Evolutionary conservation across 768 basidiomycete genomes (phyloP).

Genomic region (Lactarius psammicola): DNA sequence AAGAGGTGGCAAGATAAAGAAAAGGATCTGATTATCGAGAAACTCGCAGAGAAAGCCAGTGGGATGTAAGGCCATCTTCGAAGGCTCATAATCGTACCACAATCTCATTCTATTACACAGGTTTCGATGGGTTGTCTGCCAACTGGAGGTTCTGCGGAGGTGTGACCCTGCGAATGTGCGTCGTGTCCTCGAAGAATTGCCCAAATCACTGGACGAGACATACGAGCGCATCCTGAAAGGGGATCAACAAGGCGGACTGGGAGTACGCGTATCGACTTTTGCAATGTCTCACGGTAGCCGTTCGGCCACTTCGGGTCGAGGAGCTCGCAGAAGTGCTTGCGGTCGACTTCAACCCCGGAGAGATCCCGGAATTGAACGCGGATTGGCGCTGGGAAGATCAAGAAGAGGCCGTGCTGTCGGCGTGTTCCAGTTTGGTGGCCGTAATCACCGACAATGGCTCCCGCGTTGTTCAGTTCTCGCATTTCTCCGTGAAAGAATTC

Average conservation of each 20-base stretch:
- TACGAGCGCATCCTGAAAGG: neutral
- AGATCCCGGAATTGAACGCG: neutral
- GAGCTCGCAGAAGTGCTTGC: slow-evolving; percentile 2
- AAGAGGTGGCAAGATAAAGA: neutral
- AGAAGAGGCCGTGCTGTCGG: neutral
- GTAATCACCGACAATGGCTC: neutral
- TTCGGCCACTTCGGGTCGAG: slow-evolving; percentile 1
- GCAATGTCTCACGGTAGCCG: neutral
- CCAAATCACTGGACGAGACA: slow-evolving; percentile 2
- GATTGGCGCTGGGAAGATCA: neutral
- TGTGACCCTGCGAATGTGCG: neutral
- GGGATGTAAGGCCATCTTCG: neutral
- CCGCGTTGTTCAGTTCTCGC: neutral
- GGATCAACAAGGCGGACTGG: neutral
- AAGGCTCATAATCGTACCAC: neutral
- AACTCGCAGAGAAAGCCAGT: neutral
- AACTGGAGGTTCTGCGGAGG: neutral
- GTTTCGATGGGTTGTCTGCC: slow-evolving; percentile 6
- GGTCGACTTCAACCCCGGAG: neutral
- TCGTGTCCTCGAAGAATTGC: neutral
- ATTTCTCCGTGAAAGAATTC: slow-evolving; percentile 1
- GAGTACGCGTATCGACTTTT: neutral
- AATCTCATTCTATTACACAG: neutral
- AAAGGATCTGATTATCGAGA: neutral
- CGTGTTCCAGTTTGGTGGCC: neutral